Conservation (phyloP, 1,284 basidiomycete species). For the Rhodotorula sp. region DNA sequence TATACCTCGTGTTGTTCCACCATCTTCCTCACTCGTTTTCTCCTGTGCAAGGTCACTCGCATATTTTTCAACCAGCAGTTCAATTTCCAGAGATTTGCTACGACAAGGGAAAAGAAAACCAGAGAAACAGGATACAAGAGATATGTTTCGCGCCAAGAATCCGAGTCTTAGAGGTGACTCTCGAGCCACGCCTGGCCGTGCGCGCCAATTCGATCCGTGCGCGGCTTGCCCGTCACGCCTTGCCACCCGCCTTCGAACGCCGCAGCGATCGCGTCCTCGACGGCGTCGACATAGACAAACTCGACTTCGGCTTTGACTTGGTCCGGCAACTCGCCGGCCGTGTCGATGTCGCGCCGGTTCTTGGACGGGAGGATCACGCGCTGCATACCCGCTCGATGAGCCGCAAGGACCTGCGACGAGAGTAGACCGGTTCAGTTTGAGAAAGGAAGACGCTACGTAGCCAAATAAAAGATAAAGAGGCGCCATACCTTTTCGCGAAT, state of each 20-base stretch:
- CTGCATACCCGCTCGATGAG: constrained; percentile 74
- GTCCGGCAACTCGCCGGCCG: constrained; percentile 63
- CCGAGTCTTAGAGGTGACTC: background rate
- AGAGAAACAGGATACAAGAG: background rate
- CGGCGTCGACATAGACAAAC: constrained; percentile 72
- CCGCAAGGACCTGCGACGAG: constrained; percentile 63
- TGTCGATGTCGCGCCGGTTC: constrained; percentile 79
- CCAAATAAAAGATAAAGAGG: too few relatives aligned
- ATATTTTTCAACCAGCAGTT: too few relatives aligned
- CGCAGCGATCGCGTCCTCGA: constrained; percentile 73
- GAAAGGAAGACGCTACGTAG: background rate
- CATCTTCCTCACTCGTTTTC: background rate
- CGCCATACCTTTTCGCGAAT: constrained; percentile 69
- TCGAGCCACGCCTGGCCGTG: background rate
- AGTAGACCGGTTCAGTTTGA: constrained; percentile 53
- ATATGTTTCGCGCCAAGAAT: background rate
- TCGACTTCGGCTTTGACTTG: constrained; percentile 70
- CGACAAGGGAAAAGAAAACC: background rate
- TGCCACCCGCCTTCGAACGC: constrained; percentile 56
- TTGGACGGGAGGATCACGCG: constrained; percentile 77
- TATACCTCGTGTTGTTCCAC: background rate
- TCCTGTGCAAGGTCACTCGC: background rate
- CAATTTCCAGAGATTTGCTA: too few relatives aligned
- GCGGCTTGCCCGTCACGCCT: background rate
- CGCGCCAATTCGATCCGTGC: background rate